Base-by-base conservation (phyloP, 768 basidiomycete species). In the Russula brevipes region DNA sequence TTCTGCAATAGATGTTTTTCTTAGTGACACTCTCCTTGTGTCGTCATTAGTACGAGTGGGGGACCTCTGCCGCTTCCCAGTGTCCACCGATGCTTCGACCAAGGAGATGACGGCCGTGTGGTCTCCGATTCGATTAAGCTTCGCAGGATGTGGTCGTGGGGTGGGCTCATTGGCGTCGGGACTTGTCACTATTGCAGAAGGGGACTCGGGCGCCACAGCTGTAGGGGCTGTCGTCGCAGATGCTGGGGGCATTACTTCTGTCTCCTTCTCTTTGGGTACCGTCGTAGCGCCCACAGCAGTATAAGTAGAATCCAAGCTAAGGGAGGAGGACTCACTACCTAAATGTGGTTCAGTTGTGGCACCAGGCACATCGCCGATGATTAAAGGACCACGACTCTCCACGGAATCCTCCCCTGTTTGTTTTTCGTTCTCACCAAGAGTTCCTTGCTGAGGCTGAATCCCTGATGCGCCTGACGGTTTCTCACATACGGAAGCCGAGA, bases 21-120 rank as follows among this genome's bases (percentile, higher is more conserved):
- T 44, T 9, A 33, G 41, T 36, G 14, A 17, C 4, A 57, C 47
- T 16, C 47, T 61, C 42, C 54, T 57, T 17, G 19, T 14, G 33
- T 62, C 55, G 11, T 36, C 42, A 14, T 30, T 10, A 35, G 19
- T 7, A 42, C 54, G 54, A 45, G 54, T 56, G 11, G 41, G n/a
- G 35, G 60, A 44, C 60, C 60, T 39, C 31, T 6, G 39, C 19
- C 45, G 55, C 35, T 57, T 57, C 45, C 50, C 56, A 17, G 49
- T 30, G 31, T 35, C 17, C 14, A 30, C 12, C 19, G 49, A 39
- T 1, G 24, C 3, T 14, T 57, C 49, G 10, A 41, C 14, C 16
- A 45, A 31, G 8, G 60, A 45, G 16, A 39, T 24, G 19, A 9
- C 31, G 47, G 54, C 12, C 0, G 6, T 24, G 6, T 51, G 54